Conservation (phyloP, 352 stramenopile species). For the Thraustochytrium striatum region DNA sequence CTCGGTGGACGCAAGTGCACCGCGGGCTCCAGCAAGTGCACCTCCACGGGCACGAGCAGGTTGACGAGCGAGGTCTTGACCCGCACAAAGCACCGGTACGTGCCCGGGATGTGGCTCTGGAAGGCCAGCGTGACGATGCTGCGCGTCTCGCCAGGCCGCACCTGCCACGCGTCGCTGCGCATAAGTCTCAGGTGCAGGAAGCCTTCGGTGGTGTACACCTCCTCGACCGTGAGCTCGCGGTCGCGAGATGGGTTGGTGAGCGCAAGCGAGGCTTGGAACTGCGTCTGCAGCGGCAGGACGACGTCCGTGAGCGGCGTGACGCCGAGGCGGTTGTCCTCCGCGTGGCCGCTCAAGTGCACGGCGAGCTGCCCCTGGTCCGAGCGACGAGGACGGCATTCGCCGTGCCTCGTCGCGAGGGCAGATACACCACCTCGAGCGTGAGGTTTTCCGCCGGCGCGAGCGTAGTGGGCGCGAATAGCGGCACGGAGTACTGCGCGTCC, state of each 20-base stretch:
- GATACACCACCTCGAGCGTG: background rate
- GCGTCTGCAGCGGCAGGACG: background rate
- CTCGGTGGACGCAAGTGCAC: too few species aligned
- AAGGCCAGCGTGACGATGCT: background rate
- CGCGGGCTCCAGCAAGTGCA: too few species aligned
- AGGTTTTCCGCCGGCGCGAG: background rate
- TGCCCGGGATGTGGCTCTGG: background rate
- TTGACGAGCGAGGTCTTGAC: too few species aligned
- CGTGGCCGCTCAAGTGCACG: background rate
- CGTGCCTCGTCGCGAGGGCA: background rate
- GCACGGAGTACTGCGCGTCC: slow-evolving; percentile 13
- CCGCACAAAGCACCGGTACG: slow-evolving; percentile 6
- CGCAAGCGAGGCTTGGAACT: background rate
- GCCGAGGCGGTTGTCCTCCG: background rate
- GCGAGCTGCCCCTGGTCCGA: background rate
- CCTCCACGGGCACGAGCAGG: too few species aligned
- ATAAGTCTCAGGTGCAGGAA: slow-evolving; percentile 8
- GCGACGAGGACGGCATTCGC: background rate
- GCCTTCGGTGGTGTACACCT: slow-evolving; percentile 38
- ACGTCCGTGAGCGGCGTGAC: background rate
- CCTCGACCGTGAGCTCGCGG: background rate
- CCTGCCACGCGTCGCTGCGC: background rate
- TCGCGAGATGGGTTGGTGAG: background rate
- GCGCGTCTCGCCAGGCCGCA: background rate
- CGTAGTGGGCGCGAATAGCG: background rate